Conservation (phyloP, 441 rosid genomes). For the Euphorbia neoarborescens region DNA sequence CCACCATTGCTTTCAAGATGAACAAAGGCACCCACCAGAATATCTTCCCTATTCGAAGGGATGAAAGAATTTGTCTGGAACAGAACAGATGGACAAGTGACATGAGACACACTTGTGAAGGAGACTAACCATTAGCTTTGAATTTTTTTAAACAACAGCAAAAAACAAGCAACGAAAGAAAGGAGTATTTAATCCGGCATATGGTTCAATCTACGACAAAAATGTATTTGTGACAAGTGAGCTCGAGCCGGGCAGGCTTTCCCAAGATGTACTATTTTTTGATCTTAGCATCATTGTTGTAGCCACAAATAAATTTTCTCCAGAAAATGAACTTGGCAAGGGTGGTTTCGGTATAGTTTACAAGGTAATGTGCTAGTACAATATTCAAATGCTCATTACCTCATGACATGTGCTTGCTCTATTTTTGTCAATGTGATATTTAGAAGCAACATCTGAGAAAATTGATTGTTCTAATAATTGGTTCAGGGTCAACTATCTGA, state of each 20-base stretch:
- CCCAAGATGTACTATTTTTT: neutral
- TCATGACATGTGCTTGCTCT: neutral
- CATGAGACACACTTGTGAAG: neutral
- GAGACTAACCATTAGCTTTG: neutral
- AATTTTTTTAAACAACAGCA: constrained; percentile 3
- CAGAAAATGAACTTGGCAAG: constrained; percentile 19
- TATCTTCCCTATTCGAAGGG: neutral
- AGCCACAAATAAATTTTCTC: constrained; percentile 19
- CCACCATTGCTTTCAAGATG: neutral
- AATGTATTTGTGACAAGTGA: neutral
- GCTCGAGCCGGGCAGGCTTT: neutral
- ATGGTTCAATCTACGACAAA: neutral
- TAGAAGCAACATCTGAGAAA: neutral
- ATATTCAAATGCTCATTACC: neutral
- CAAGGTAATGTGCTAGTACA: constrained; percentile 17
- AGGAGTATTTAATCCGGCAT: too few relatives aligned
- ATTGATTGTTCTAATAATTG: neutral
- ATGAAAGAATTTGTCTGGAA: neutral
- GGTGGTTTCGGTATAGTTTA: constrained; percentile 34
- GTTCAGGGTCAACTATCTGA: constrained; percentile 37
- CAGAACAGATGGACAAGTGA: neutral
- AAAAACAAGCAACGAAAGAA: neutral
- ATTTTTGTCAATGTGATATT: neutral
- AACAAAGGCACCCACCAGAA: neutral
- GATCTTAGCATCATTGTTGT: constrained; percentile 11